Percentiles rank a stretch among this genome's conserved stretches.
phyloP scores from a whole-genome alignment of 768 basidiomycete genomes.

The Xerocomellus chrysenteron region DNA sequence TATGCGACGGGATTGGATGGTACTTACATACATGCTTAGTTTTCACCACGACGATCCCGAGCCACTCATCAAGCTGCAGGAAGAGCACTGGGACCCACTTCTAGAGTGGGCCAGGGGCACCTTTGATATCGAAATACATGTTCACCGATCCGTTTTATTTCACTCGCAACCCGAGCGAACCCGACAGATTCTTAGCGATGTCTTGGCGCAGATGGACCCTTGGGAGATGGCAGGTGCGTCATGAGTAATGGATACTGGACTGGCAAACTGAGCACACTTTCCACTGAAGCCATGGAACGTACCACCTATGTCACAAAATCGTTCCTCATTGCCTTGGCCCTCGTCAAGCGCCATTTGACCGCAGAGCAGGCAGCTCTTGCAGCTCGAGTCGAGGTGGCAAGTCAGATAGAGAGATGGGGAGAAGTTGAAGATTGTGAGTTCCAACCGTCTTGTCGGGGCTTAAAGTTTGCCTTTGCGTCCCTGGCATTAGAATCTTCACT shows the following conservation, averaged over 20 bases:
- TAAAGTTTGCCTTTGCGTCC: conserved; percentile 1
- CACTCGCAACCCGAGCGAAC: conserved; percentile 71
- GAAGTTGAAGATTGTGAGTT: conserved; percentile 97
- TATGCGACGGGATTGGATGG: background rate
- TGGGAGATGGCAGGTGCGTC: conserved; percentile 89
- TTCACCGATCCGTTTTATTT: conserved; percentile 70
- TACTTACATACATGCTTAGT: conserved; percentile 38
- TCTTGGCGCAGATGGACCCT: conserved; percentile 63
- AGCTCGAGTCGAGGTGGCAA: conserved; percentile 88
- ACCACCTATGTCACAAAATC: conserved; percentile 89
- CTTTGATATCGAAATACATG: conserved; percentile 64
- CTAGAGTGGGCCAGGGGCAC: conserved; percentile 72
- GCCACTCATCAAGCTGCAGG: conserved; percentile 73
- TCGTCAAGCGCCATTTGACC: conserved; percentile 72
- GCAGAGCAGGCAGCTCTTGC: conserved; percentile 85
- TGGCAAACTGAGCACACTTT: background rate
- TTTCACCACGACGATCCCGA: conserved; percentile 82
- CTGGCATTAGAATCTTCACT: conserved; percentile 1
- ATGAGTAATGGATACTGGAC: background rate
- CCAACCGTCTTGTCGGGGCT: background rate
- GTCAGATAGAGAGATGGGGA: conserved; percentile 98
- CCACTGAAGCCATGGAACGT: conserved; percentile 77
- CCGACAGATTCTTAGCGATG: conserved; percentile 52
- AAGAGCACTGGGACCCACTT: conserved; percentile 85
- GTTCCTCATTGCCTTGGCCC: conserved; percentile 81